These are phyloP conservation scores for Colletotrichum simmondsii DNA, from an alignment of 2,329 filamentous ascomycete species.

Conservation along the genomic window DNA sequence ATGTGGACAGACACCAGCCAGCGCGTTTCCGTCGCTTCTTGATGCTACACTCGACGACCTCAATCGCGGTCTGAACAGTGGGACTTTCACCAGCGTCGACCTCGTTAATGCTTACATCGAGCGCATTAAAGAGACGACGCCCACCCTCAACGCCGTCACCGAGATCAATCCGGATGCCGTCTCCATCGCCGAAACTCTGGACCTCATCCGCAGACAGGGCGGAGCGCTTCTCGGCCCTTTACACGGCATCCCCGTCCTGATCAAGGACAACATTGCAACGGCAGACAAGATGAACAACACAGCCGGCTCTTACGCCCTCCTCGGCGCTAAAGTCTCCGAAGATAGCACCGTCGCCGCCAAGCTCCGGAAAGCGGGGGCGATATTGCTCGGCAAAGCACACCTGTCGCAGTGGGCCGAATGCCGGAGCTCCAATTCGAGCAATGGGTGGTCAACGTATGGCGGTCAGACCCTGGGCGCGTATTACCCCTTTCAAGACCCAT, in stretches of 20 bases:
- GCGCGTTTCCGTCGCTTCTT: neutral
- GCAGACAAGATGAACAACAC: conserved; percentile 71
- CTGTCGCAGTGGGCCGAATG: conserved; percentile 74
- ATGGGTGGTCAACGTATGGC: conserved; percentile 73
- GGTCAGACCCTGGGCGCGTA: conserved; percentile 73
- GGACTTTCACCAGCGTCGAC: conserved; percentile 43
- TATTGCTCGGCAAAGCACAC: conserved; percentile 75
- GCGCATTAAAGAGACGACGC: conserved; percentile 45
- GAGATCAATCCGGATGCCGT: conserved; percentile 52
- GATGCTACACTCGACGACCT: conserved; percentile 11
- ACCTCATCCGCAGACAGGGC: conserved; percentile 40
- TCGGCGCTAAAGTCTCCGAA: conserved; percentile 64
- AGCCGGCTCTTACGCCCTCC: conserved; percentile 71
- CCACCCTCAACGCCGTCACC: conserved; percentile 41
- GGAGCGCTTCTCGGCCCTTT: conserved; percentile 43
- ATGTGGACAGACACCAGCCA: neutral
- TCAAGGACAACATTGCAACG: conserved; percentile 77
- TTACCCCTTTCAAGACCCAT: conserved; percentile 69
- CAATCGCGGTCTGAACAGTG: conserved; percentile 39
- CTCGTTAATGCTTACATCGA: conserved; percentile 45
- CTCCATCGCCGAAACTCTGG: conserved; percentile 48
- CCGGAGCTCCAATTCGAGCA: conserved; percentile 65
- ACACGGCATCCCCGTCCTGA: conserved; percentile 72
- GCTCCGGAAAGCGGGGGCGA: conserved; percentile 68
- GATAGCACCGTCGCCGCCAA: conserved; percentile 71